Percentiles rank a stretch among this genome's conserved stretches.
Evolutionary conservation across 139 green algal genomes (phyloP).

Genomic region (Micractinium sp.): DNA sequence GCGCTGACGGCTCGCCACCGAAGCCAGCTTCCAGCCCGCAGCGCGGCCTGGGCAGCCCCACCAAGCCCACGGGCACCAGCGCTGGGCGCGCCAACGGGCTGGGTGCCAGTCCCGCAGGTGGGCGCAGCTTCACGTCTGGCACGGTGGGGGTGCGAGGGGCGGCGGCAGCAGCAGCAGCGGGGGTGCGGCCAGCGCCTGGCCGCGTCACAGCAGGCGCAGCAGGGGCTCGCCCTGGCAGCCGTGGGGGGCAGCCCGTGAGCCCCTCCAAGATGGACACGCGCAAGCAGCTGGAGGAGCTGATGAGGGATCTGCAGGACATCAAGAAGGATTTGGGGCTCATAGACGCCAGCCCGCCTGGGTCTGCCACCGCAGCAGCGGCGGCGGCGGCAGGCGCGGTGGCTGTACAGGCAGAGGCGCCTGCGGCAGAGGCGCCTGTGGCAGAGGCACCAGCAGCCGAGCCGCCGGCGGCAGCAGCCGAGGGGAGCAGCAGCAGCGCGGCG

Average conservation of each 20-base stretch:
- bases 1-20: not conserved
- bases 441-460: not conserved
- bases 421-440: not conserved
- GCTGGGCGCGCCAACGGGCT: not conserved
- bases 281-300: slow-evolving; percentile 42
- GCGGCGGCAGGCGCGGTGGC: not conserved
- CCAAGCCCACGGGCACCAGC: not conserved
- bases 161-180: not conserved
- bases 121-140: not conserved
- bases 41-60: slow-evolving; percentile 7
- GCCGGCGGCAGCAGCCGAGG: not conserved
- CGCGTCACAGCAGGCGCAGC: not conserved
- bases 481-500: not conserved
- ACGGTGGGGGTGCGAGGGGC: not conserved
- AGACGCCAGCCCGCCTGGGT: not conserved
- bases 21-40: not conserved
- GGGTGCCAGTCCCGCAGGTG: not conserved
- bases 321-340: slow-evolving; percentile 36
- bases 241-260: not conserved
- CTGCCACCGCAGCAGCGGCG: not conserved
- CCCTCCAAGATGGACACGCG: slow-evolving; percentile 21
- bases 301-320: slow-evolving; percentile 42
- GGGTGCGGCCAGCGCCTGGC: not conserved
- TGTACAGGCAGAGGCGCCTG: not conserved
- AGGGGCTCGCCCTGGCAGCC: not conserved